A percentile compares a stretch with the other conserved stretches of the same genome.
These are phyloP conservation scores for Logfia minima DNA, from an alignment of 129 eudicot genomes.

Conservation along the genomic window DNA sequence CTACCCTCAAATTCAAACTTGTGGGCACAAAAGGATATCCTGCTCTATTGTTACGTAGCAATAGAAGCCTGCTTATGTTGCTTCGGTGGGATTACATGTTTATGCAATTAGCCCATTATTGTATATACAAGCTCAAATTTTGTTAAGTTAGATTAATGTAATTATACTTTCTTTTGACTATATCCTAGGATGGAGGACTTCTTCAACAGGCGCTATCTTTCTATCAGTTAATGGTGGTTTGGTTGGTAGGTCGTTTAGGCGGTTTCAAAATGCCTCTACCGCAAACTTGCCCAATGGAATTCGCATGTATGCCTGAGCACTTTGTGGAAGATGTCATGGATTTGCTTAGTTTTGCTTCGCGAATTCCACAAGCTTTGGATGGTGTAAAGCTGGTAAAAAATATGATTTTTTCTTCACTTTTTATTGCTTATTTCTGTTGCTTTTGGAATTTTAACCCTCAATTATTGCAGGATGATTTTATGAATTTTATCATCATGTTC, in stretches of 20 bases:
- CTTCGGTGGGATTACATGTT: background rate
- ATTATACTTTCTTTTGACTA: background rate
- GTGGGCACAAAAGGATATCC: background rate
- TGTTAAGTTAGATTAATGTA: constrained; percentile 3
- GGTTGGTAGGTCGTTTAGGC: constrained; percentile 77
- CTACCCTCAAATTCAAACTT: background rate
- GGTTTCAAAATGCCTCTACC: constrained; percentile 96
- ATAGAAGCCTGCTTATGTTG: background rate
- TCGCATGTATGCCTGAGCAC: constrained; percentile 95
- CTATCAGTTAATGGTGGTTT: constrained; percentile 87
- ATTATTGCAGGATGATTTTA: constrained; percentile 80
- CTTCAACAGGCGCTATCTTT: constrained; percentile 78
- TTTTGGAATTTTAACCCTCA: background rate
- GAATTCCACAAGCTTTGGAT: constrained; percentile 90
- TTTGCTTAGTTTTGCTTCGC: constrained; percentile 86
- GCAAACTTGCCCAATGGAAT: constrained; percentile 71
- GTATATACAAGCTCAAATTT: background rate
- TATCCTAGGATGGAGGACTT: constrained; percentile 71
- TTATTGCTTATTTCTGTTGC: background rate
- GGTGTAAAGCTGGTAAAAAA: constrained; percentile 71
- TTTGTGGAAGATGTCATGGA: constrained; percentile 96
- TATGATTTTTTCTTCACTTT: background rate
- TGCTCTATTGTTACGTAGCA: background rate
- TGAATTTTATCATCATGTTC: constrained; percentile 97
- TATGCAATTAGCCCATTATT: background rate